Conservation (phyloP, 257 asterid species). For the Capsicum rhomboideum region DNA sequence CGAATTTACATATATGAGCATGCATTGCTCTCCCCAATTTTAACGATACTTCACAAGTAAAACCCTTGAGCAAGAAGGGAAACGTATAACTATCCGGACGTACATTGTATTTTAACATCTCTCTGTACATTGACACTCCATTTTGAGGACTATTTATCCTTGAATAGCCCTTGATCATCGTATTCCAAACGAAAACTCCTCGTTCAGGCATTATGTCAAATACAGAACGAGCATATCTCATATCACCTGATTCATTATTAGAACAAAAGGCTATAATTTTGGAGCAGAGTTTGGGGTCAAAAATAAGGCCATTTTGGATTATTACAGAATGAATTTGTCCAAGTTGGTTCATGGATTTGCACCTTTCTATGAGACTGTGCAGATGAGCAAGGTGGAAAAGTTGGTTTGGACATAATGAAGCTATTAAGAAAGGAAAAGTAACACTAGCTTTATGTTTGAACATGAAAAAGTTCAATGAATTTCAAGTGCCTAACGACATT, state of each 20-base stretch:
- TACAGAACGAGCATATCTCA: conserved; percentile 14
- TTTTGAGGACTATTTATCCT: neutral
- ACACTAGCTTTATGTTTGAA: too few relatives aligned
- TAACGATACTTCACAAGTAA: neutral
- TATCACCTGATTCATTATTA: neutral
- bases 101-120: conserved; percentile 13
- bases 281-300: neutral
- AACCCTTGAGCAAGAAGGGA: conserved; percentile 28
- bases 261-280: conserved; percentile 11
- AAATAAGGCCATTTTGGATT: conserved; percentile 1
- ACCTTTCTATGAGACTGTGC: neutral
- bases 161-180: conserved; percentile 24
- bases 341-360: conserved; percentile 18
- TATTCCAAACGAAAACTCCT: conserved; percentile 19
- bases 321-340: conserved; percentile 9
- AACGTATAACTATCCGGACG: conserved; percentile 21
- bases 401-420: neutral
- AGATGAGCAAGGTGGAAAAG: neutral
- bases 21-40: conserved; percentile 11
- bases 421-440: neutral
- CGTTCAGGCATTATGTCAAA: conserved; percentile 23
- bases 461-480: too few relatives aligned
- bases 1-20: conserved; percentile 22
- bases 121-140: conserved; percentile 10
- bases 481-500: too few relatives aligned